Conservation (phyloP, 1,284 basidiomycete species). For the Dichomitus squalens region DNA sequence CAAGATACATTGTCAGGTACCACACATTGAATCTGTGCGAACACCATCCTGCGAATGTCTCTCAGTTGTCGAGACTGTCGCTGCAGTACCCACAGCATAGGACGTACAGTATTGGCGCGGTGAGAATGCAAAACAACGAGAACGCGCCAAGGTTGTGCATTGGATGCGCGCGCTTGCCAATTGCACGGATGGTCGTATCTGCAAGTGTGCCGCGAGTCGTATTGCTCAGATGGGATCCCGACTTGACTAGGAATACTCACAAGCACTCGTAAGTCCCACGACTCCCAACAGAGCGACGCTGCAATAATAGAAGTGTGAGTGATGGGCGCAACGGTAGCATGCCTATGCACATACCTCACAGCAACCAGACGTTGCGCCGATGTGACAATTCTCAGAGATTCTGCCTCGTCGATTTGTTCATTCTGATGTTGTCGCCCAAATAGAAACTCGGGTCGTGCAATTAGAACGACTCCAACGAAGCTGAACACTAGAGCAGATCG, state of each 20-base stretch:
- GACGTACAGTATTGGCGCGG: conserved; percentile 49
- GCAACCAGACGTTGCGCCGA: conserved; percentile 37
- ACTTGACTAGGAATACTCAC: conserved; percentile 36
- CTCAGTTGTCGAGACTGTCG: background rate
- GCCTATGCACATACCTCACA: conserved; percentile 31
- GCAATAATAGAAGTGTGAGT: background rate
- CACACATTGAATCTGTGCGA: conserved; percentile 42
- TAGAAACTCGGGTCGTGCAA: conserved; percentile 41
- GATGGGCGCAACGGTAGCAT: background rate
- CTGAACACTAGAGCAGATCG: conserved; percentile 36
- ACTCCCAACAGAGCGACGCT: conserved; percentile 62
- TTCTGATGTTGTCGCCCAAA: conserved; percentile 27
- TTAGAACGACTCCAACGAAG: conserved; percentile 52
- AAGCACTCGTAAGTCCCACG: conserved; percentile 58
- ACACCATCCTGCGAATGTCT: conserved; percentile 40
- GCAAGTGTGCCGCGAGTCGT: background rate
- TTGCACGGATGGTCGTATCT: conserved; percentile 70
- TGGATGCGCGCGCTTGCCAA: conserved; percentile 72
- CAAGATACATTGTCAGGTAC: conserved; percentile 48
- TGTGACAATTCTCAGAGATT: conserved; percentile 18
- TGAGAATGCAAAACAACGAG: conserved; percentile 60
- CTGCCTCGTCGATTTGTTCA: background rate
- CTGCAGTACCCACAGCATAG: background rate
- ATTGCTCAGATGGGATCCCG: background rate
- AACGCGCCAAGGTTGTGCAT: conserved; percentile 73